phyloP scores from a whole-genome alignment of 2,329 filamentous ascomycete genomes.

The Claviceps citrina region DNA sequence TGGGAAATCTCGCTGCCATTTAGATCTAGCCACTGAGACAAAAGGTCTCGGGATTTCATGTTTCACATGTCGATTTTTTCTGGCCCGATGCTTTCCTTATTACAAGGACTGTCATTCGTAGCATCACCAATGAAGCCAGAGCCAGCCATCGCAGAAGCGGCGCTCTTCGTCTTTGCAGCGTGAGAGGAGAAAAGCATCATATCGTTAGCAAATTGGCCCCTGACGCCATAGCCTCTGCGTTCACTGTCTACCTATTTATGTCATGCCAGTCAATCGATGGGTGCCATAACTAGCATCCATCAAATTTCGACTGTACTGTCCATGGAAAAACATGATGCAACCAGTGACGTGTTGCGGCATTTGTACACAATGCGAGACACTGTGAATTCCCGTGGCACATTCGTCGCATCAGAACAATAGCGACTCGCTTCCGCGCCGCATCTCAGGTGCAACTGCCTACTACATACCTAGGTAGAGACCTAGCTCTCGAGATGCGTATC shows the following conservation, averaged over 20 bases:
- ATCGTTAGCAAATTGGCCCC: no score
- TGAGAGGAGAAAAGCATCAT: no score
- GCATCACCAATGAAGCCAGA: not conserved
- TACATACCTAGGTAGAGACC: not conserved
- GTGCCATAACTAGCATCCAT: no score
- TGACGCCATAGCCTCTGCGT: not conserved
- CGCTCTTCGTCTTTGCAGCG: not conserved
- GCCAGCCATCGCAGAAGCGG: not conserved
- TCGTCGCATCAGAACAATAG: conserved; percentile 8
- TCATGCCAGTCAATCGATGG: not conserved
- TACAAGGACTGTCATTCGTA: no score
- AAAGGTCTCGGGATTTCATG: not conserved
- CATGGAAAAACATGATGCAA: not conserved
- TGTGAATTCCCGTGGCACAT: not conserved
- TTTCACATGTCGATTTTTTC: no score
- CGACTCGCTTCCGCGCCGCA: conserved; percentile 12
- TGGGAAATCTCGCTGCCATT: conserved; percentile 10
- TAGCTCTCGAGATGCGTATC: not conserved
- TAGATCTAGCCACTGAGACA: conserved; percentile 5
- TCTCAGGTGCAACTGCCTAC: no score
- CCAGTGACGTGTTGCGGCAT: not conserved
- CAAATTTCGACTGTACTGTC: no score
- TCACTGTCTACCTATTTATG: no score
- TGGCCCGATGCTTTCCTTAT: no score
- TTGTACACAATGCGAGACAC: not conserved